phyloP scores from a whole-genome alignment of 2,329 filamentous ascomycete genomes.

The Paracamarosporium sp. region DNA sequence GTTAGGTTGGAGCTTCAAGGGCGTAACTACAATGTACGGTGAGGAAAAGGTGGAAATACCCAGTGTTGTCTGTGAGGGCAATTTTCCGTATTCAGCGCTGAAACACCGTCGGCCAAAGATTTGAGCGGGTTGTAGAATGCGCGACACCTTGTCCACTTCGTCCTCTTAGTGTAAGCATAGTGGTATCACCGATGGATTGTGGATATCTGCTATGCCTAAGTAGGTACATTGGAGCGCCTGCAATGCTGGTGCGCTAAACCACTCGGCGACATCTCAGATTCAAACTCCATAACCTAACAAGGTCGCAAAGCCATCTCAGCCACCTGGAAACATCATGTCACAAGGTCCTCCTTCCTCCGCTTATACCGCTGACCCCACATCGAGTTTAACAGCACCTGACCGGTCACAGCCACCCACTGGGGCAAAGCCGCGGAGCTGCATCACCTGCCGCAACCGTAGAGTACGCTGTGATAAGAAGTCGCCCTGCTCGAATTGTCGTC shows the following conservation, averaged over 20 bases:
- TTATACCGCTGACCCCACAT: neutral
- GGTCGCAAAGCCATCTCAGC: neutral
- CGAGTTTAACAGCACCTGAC: neutral
- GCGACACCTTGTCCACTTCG: too few relatives aligned
- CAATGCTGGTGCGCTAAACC: neutral
- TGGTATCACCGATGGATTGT: too few relatives aligned
- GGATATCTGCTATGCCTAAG: neutral
- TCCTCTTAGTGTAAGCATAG: too few relatives aligned
- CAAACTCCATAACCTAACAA: too few relatives aligned
- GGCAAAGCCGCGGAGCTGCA: slow-evolving; percentile 56
- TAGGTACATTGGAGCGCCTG: neutral
- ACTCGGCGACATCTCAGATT: too few relatives aligned
- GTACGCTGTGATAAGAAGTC: slow-evolving; percentile 65
- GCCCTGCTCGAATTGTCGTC: slow-evolving; percentile 64
- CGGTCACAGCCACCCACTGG: neutral
- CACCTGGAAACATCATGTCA: neutral
- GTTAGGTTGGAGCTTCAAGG: too few relatives aligned
- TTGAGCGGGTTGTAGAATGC: too few relatives aligned
- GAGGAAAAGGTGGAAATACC: too few relatives aligned
- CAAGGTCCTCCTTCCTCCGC: neutral
- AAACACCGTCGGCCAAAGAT: too few relatives aligned
- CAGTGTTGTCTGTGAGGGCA: too few relatives aligned
- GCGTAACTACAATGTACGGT: too few relatives aligned
- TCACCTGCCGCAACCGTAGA: slow-evolving; percentile 61
- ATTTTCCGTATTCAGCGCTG: too few relatives aligned